Evolutionary conservation across 192 early-diverging fungal genomes (phyloP).

Genomic region (Coemansia sp.): DNA sequence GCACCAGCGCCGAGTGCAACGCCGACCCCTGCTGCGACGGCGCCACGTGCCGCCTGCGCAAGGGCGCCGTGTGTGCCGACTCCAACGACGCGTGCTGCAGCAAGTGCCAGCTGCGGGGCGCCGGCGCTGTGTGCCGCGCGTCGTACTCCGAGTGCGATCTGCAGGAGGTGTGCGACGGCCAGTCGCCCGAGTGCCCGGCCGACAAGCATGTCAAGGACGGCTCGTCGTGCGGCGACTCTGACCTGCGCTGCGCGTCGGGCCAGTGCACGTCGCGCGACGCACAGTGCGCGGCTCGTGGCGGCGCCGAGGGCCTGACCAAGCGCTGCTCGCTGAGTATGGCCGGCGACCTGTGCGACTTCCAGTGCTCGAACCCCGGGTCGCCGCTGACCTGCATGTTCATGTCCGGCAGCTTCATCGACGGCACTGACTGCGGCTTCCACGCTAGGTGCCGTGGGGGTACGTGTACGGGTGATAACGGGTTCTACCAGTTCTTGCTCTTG

Average conservation of each 20-base stretch:
- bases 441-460: constrained; percentile 58
- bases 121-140: constrained; percentile 70
- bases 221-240: constrained; percentile 61
- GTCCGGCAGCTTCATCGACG: constrained; percentile 69
- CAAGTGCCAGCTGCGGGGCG: constrained; percentile 64
- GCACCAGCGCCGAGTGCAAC: constrained; percentile 67
- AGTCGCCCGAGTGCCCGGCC: constrained; percentile 67
- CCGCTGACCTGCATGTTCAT: constrained; percentile 57
- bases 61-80: constrained; percentile 77
- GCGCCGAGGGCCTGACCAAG: constrained; percentile 54
- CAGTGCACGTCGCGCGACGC: constrained; percentile 73
- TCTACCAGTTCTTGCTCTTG: constrained; percentile 58
- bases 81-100: constrained; percentile 84
- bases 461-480: constrained; percentile 63
- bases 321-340: constrained; percentile 60
- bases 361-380: constrained; percentile 62
- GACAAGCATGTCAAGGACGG: constrained; percentile 71
- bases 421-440: constrained; percentile 68
- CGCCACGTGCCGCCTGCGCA: constrained; percentile 77
- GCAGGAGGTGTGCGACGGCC: constrained; percentile 76
- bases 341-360: constrained; percentile 63
- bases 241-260: constrained; percentile 67
- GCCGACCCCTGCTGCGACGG: constrained; percentile 83
- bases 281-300: constrained; percentile 66
- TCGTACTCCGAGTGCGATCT: constrained; percentile 80